phyloP scores from a whole-genome alignment of 2,329 filamentous ascomycete species.

The Cytospora piceicola region DNA sequence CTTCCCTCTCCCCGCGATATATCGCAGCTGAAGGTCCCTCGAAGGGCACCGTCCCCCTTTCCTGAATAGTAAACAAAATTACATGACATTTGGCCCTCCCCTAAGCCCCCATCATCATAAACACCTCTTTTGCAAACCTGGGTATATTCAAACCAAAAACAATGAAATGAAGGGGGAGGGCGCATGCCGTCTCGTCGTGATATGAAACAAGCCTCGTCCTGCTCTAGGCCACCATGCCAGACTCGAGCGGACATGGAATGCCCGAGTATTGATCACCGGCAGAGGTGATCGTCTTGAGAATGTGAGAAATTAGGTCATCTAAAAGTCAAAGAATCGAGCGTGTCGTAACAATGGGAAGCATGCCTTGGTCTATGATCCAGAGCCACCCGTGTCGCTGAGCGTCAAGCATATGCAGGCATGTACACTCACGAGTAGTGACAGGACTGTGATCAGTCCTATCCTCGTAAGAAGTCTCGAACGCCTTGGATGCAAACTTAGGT shows the following conservation, averaged over 20 bases:
- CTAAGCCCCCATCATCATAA: constrained; percentile 40
- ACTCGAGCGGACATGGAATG: not conserved
- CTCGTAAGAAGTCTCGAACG: constrained; percentile 17
- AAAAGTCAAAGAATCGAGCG: constrained; percentile 41
- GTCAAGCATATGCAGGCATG: constrained; percentile 25
- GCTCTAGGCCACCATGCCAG: not conserved
- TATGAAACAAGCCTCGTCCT: not conserved
- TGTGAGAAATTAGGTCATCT: constrained; percentile 36
- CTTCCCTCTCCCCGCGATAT: constrained; percentile 18
- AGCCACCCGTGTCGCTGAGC: constrained; percentile 2
- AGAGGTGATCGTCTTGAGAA: constrained; percentile 34
- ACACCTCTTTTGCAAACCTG: constrained; percentile 40
- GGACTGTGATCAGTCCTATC: constrained; percentile 5
- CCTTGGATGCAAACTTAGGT: constrained; percentile 28
- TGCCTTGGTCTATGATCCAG: constrained; percentile 5
- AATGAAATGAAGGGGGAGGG: constrained; percentile 44
- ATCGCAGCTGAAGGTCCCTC: constrained; percentile 18
- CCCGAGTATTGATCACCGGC: constrained; percentile 7
- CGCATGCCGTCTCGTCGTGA: constrained; percentile 32
- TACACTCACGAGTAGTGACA: not conserved
- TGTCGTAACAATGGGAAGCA: constrained; percentile 36
- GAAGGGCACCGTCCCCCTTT: constrained; percentile 16
- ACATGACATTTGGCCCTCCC: constrained; percentile 37
- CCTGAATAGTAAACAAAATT: constrained; percentile 32
- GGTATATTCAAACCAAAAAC: constrained; percentile 47